Conservation (phyloP, 305 asterid genomes). For the Stenogyne calaminthoides region DNA sequence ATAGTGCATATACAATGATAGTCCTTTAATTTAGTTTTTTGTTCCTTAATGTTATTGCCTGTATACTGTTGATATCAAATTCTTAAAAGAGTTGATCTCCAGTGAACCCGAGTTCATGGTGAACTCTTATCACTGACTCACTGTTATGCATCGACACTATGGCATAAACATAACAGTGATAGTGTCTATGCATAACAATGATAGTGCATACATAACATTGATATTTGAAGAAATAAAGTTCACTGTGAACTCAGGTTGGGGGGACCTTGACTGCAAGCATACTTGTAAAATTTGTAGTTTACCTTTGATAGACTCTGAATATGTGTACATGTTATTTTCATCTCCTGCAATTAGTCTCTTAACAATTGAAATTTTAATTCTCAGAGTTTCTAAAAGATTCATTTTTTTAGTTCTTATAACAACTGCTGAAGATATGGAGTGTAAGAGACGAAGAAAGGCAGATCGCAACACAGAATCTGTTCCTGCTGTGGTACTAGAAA, state of each 20-base stretch:
- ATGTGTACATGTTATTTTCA: background rate
- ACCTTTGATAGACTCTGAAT: background rate
- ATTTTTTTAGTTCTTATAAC: too few species aligned
- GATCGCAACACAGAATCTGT: background rate
- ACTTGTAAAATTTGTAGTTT: background rate
- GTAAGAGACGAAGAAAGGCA: background rate
- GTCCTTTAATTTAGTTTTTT: too few species aligned
- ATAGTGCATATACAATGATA: background rate
- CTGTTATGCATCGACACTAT: too few species aligned
- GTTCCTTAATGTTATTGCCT: too few species aligned
- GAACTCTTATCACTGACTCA: too few species aligned
- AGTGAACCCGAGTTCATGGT: too few species aligned
- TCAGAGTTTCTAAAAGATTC: background rate
- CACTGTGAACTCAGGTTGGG: background rate
- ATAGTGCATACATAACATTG: too few species aligned
- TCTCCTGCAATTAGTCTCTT: background rate
- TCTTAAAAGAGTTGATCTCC: too few species aligned
- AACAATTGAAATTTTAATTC: background rate
- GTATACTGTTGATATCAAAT: background rate
- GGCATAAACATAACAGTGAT: too few species aligned
- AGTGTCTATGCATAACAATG: too few species aligned
- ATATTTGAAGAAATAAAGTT: too few species aligned
- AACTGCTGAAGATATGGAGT: background rate
- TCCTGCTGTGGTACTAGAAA: background rate
- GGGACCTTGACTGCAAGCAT: background rate